Percentiles rank a stretch among this genome's conserved stretches.
Evolutionary conservation across 345 rosid genomes (phyloP).

Genomic region (Arabidopsis suecica): DNA sequence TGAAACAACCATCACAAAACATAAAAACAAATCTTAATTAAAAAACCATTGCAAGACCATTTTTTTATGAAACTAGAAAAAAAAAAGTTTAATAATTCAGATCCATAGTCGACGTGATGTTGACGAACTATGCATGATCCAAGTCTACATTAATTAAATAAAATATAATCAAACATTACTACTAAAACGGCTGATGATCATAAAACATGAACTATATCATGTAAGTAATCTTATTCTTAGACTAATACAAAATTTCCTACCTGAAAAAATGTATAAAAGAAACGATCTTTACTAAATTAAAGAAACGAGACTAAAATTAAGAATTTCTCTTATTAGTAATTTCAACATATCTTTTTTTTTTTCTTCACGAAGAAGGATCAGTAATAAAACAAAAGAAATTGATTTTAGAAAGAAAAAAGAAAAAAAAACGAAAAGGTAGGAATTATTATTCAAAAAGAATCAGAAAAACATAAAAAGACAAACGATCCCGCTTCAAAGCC

Average conservation of each 20-base stretch:
- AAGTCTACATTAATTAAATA: neutral
- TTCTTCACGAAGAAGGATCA: neutral
- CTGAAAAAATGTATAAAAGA: neutral
- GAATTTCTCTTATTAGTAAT: conserved; percentile 37
- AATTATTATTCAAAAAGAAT: conserved; percentile 21
- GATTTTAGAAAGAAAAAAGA: neutral
- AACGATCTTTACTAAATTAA: conserved; percentile 38
- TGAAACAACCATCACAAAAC: neutral
- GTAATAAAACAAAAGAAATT: neutral
- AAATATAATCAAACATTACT: neutral
- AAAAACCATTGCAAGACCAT: neutral
- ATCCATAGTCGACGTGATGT: conserved; percentile 25
- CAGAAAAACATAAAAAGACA: neutral
- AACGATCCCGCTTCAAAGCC: conserved; percentile 56
- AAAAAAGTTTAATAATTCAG: neutral
- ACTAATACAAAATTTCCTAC: neutral
- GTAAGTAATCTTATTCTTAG: conserved; percentile 19
- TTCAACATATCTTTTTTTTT: neutral
- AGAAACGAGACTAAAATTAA: conserved; percentile 34
- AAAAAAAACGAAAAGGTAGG: conserved; percentile 14
- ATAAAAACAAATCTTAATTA: neutral
- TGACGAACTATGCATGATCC: conserved; percentile 26
- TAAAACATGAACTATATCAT: neutral
- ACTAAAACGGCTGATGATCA: neutral
- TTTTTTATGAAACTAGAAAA: neutral